Evolutionary conservation across 345 rosid genomes (phyloP).

Genomic region (Isatis tinctoria): DNA sequence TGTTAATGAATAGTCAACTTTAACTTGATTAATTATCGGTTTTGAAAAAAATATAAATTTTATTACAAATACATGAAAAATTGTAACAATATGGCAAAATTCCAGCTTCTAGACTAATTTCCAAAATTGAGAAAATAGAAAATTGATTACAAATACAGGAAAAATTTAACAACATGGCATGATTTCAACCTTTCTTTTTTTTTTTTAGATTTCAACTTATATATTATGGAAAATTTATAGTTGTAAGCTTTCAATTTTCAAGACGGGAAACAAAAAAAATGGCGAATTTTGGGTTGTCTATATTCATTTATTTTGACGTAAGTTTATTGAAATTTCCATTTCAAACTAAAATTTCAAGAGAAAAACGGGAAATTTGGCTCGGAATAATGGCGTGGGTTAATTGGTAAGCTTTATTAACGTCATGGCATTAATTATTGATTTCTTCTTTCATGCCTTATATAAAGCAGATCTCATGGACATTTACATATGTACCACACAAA

Average conservation of each 20-base stretch:
- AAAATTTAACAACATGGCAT: not conserved
- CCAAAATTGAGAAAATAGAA: not conserved
- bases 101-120: not conserved
- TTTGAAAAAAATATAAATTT: not conserved
- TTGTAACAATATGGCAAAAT: not conserved
- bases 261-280: not conserved
- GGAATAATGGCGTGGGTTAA: not conserved
- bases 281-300: not conserved
- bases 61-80: not conserved
- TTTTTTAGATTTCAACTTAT: not conserved
- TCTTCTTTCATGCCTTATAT: not conserved
- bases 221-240: not conserved
- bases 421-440: not conserved
- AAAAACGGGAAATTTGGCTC: not conserved
- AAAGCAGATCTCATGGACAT: conserved; percentile 5
- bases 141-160: not conserved
- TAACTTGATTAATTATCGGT: not conserved
- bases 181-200: too few relatives aligned
- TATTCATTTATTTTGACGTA: not conserved
- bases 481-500: conserved; percentile 4
- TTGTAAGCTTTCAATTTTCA: not conserved
- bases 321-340: not conserved
- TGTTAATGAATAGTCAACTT: not conserved
- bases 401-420: not conserved
- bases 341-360: not conserved